phyloP scores from a whole-genome alignment of 192 early-diverging fungal species.

The Paraglomus brasilianum region DNA sequence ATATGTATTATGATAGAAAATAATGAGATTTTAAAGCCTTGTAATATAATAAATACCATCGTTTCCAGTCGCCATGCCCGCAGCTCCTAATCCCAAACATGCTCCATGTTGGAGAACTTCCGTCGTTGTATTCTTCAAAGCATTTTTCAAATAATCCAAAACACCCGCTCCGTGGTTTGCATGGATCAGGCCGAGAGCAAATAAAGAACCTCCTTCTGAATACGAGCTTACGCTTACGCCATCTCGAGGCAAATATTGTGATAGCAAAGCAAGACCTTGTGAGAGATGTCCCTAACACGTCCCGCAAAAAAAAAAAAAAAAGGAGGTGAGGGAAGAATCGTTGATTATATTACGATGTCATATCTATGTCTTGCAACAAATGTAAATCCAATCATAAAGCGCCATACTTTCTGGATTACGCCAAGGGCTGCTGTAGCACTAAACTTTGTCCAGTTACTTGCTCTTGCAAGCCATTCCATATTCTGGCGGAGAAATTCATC shows the following conservation, averaged over 20 bases:
- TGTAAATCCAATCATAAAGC: background rate
- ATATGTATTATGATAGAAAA: background rate
- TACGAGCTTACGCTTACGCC: slow-evolving; percentile 84
- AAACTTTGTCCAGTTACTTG: slow-evolving; percentile 99
- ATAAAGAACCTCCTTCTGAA: slow-evolving; percentile 96
- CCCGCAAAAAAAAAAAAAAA: slow-evolving; percentile 13
- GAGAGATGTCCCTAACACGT: slow-evolving; percentile 75
- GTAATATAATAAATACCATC: slow-evolving; percentile 63
- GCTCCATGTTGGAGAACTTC: slow-evolving; percentile 98
- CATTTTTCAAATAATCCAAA: slow-evolving; percentile 76
- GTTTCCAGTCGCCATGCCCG: slow-evolving; percentile 93
- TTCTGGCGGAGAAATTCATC: slow-evolving; percentile 98
- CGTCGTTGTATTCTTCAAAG: slow-evolving; percentile 71
- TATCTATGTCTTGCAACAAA: no score
- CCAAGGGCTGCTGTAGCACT: slow-evolving; percentile 96
- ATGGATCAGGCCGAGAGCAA: slow-evolving; percentile 95
- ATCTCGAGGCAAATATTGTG: slow-evolving; percentile 93
- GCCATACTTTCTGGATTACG: slow-evolving; percentile 85
- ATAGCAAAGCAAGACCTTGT: slow-evolving; percentile 77
- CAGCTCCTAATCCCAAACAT: slow-evolving; percentile 90
- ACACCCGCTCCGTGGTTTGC: slow-evolving; percentile 91
- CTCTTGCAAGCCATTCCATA: slow-evolving; percentile 95
- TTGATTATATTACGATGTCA: no score
- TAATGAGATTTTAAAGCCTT: background rate
- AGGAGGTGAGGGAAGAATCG: no score